Base-by-base conservation (phyloP, 2,329 filamentous ascomycete species). In the Colletotrichum camelliae region DNA sequence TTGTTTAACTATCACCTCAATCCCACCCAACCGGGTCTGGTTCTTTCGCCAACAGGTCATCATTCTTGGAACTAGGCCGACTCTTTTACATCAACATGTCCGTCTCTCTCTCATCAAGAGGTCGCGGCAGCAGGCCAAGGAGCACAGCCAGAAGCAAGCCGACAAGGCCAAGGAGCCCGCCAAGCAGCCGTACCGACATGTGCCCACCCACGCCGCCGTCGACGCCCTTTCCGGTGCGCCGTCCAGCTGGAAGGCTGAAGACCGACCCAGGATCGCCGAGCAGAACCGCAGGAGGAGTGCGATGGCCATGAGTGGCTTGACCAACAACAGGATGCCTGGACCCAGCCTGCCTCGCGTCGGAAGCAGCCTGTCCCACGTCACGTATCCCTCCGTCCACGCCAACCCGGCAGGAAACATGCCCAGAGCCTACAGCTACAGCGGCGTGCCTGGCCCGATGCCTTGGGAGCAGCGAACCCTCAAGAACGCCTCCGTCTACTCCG, bases 191-290 rank as follows among this genome's bases (percentile, higher is more conserved):
- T 93, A 93, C 82, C 88, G 85, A 68, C 91, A 93, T 80, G 83
- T 91, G 24, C 91, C 91, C n/a, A 92, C 86, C 16, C 92, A 93
- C 80, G 91, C 91, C 33, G 90, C 90, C 61, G 81, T 86, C 15
- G 91, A 93, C 82, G 90, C 91, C 58, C 83, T 92, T 58, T 85
- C 87, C 27, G 88, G 88, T 35, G 89, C 89, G 4, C 91, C 90
- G 12, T 85, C 88, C 2, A 87, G 85, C 77, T 91, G 87, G 86
- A 87, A 87, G 75, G 79, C 84, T 9, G 84, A 86, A 15, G 89
- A 91, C 78, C 83, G 86, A 58, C 80, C 82, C 29, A 87, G 82
- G 76, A 89, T 91, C 68, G 81, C 87, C 74, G 89, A 89, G 79
- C 84, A 88, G 79, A 89, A 90, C 81, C 85, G 85, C 70, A 85